phyloP scores from a whole-genome alignment of 352 stramenopile genomes.

The Blastocystis sp. region DNA sequence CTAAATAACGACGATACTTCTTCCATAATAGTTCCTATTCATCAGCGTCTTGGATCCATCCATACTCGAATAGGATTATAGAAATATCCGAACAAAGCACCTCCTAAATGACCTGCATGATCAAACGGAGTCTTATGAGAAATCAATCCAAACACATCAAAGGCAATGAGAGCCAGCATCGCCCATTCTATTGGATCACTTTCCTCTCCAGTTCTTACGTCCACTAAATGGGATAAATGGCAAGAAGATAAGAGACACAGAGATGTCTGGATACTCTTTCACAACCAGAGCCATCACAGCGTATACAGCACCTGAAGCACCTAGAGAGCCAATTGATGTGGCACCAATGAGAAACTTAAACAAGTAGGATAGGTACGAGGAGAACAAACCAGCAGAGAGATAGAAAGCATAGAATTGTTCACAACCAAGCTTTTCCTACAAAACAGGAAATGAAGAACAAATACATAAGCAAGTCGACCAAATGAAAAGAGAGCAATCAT shows the following conservation, averaged over 20 bases:
- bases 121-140: conserved; percentile 18
- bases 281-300: conserved; percentile 27
- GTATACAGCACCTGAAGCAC: conserved; percentile 58
- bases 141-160: conserved; percentile 28
- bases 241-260: conserved; percentile 31
- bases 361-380: conserved; percentile 37
- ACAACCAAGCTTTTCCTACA: conserved; percentile 11
- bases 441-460: neutral
- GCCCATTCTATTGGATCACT: neutral
- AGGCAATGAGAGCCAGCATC: neutral
- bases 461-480: neutral
- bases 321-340: conserved; percentile 20
- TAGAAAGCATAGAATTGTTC: conserved; percentile 59
- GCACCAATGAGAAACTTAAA: neutral
- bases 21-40: conserved; percentile 17
- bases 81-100: neutral
- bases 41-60: neutral
- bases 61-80: neutral
- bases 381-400: conserved; percentile 45
- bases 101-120: neutral
- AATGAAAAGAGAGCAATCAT: conserved; percentile 42
- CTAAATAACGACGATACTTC: conserved; percentile 5
- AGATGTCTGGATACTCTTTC: neutral
- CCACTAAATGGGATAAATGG: conserved; percentile 33
- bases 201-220: neutral